A percentile compares a stretch with the other conserved stretches of the same genome.
These are phyloP conservation scores for Pyrus bretschneideri DNA, from an alignment of 306 rosid species.

Conservation along the genomic window DNA sequence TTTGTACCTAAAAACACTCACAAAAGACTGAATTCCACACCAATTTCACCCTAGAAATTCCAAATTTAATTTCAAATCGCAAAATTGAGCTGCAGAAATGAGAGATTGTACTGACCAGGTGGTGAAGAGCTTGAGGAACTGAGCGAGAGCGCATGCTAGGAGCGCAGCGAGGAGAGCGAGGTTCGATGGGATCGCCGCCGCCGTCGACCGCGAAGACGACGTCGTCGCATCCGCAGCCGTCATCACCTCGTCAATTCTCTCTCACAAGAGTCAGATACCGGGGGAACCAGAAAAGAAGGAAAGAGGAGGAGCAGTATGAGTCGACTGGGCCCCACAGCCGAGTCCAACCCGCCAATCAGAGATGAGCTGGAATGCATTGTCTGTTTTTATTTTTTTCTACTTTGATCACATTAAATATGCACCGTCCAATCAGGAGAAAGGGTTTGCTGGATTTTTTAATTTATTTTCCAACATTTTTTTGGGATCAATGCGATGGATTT, in stretches of 20 bases:
- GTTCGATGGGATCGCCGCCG: slow-evolving; percentile 34
- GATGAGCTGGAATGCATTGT: background rate
- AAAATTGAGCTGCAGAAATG: slow-evolving; percentile 10
- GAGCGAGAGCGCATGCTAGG: slow-evolving; percentile 72
- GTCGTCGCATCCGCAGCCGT: slow-evolving; percentile 46
- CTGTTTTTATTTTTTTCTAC: background rate
- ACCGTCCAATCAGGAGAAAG: background rate
- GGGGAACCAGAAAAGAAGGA: background rate
- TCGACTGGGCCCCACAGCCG: background rate
- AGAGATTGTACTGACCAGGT: slow-evolving; percentile 49
- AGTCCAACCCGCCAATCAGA: background rate
- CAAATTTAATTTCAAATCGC: background rate
- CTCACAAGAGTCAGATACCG: background rate
- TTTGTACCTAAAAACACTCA: slow-evolving; percentile 34
- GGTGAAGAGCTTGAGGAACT: slow-evolving; percentile 93
- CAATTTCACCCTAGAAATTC: background rate
- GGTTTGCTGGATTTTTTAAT: rapidly evolving
- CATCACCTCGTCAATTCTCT: slow-evolving; percentile 41
- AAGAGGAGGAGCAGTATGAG: background rate
- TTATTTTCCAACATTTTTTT: no score
- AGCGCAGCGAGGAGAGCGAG: slow-evolving; percentile 56
- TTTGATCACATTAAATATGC: background rate
- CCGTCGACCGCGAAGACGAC: slow-evolving; percentile 13
- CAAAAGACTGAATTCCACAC: background rate
- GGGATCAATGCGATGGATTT: background rate